These are phyloP conservation scores for Plasmodium gallinaceum DNA, from an alignment of 169 alveolate genomes.

Conservation along the genomic window DNA sequence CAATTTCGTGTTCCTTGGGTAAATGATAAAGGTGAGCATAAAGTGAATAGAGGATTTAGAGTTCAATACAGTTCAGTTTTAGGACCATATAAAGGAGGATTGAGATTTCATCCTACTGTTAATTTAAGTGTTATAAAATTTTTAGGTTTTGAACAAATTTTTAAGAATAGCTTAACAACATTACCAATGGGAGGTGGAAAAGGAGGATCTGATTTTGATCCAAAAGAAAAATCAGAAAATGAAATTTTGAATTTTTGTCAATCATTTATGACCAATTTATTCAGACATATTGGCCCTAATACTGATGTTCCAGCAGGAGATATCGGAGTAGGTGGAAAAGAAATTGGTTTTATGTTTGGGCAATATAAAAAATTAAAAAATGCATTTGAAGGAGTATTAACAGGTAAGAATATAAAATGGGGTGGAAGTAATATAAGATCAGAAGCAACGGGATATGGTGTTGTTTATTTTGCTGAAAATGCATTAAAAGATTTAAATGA, in stretches of 20 bases:
- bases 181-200: constrained; percentile 92
- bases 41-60: constrained; percentile 88
- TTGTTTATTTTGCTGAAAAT: constrained; percentile 86
- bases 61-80: constrained; percentile 88
- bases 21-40: constrained; percentile 85
- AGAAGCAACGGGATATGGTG: constrained; percentile 93
- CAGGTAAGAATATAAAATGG: constrained; percentile 89
- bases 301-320: constrained; percentile 93
- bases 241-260: constrained; percentile 89
- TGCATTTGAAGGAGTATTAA: constrained; percentile 86
- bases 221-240: constrained; percentile 88
- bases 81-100: constrained; percentile 92
- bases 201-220: constrained; percentile 93
- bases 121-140: constrained; percentile 88
- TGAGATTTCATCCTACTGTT: constrained; percentile 90
- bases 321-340: constrained; percentile 91
- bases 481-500: constrained; percentile 73
- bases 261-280: constrained; percentile 85
- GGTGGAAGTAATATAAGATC: constrained; percentile 90
- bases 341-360: constrained; percentile 90
- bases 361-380: constrained; percentile 86
- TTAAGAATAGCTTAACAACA: constrained; percentile 90
- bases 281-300: constrained; percentile 87
- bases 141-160: constrained; percentile 90
- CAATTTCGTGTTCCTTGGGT: constrained; percentile 87